A percentile compares a stretch with the other conserved stretches of the same genome.
phyloP scores from a whole-genome alignment of 129 eudicot species.

The Artemisia annua region DNA sequence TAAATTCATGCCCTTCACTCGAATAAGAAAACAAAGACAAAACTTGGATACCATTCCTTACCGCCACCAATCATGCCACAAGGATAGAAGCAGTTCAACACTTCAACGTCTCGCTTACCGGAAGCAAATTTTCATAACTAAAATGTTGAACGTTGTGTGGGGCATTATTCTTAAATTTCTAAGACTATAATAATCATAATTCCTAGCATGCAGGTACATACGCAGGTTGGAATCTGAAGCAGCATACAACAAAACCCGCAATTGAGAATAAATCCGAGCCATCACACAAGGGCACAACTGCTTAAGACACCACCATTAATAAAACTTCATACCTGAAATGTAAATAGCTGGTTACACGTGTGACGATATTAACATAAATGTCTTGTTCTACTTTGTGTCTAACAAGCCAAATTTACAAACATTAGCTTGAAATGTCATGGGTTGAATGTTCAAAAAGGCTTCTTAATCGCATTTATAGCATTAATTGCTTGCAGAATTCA shows the following conservation, averaged over 20 bases:
- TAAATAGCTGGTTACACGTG: background rate
- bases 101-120: background rate
- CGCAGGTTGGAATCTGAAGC: slow-evolving; percentile 5
- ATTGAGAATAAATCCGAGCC: slow-evolving; percentile 9
- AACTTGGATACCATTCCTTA: background rate
- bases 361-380: too few species aligned
- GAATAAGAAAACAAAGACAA: background rate
- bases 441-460: too few species aligned
- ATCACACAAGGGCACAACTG: slow-evolving; percentile 12
- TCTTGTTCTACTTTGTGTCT: too few species aligned
- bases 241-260: slow-evolving; percentile 11
- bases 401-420: too few species aligned
- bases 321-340: slow-evolving; percentile 26
- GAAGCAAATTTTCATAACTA: background rate
- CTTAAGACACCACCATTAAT: background rate
- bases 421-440: too few species aligned
- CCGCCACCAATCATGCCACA: background rate
- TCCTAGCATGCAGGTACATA: slow-evolving; percentile 6
- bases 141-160: background rate
- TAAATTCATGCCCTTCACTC: background rate
- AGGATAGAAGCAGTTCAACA: background rate
- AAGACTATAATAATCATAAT: slow-evolving; percentile 17
- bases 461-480: too few species aligned
- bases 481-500: too few species aligned
- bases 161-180: slow-evolving; percentile 17